Evolutionary conservation across 305 asterid species (phyloP).

Genomic region (Fraxinus nigra): DNA sequence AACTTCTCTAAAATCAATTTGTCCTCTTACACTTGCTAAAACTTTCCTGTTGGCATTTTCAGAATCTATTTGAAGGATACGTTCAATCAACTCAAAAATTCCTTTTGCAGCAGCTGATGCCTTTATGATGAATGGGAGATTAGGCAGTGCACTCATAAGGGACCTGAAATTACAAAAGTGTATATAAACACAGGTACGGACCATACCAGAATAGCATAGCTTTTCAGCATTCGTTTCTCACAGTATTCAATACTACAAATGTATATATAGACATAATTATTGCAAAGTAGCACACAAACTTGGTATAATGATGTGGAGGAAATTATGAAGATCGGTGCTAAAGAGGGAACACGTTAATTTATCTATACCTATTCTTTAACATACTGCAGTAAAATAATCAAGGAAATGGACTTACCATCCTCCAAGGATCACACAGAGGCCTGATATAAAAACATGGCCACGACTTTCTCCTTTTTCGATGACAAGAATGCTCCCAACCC

Average conservation of each 20-base stretch:
- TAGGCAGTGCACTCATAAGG: constrained; percentile 68
- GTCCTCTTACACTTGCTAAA: constrained; percentile 40
- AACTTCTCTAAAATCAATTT: constrained; percentile 46
- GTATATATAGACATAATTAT: too few relatives aligned
- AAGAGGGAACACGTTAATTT: background rate
- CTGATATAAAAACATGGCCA: constrained; percentile 62
- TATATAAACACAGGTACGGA: background rate
- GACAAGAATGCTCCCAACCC: constrained; percentile 76
- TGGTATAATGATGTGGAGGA: background rate
- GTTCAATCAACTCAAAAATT: constrained; percentile 51
- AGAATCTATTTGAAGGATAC: constrained; percentile 47
- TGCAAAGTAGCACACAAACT: background rate
- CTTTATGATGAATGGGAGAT: constrained; percentile 53
- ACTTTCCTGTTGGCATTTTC: constrained; percentile 44
- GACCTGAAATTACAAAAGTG: constrained; percentile 39
- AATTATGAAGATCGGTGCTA: background rate
- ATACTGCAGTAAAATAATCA: background rate
- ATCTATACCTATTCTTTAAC: background rate
- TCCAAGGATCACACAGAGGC: constrained; percentile 57
- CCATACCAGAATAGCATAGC: background rate
- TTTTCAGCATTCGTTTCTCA: background rate
- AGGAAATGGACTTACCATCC: constrained; percentile 59
- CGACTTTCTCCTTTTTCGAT: constrained; percentile 66
- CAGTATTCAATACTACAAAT: too few relatives aligned
- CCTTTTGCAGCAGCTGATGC: constrained; percentile 49